Base-by-base conservation (phyloP, 345 rosid species). In the Balakata baccata region DNA sequence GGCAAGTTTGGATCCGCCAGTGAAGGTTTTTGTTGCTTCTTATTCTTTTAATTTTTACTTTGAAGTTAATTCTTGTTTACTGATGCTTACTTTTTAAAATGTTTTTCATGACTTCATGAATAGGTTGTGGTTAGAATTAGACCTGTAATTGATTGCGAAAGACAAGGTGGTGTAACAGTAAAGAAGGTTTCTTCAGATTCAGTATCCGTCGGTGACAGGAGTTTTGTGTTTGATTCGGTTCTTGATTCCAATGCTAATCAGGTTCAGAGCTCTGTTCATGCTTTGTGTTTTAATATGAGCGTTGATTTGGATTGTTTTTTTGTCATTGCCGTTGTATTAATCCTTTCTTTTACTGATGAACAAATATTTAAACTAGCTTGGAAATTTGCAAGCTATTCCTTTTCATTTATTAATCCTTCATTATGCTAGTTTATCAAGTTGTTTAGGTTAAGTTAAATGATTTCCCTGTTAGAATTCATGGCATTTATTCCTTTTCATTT, bases 71-170 rank as follows among this genome's bases (percentile, higher is more conserved):
- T 69, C 7, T 11, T 10, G n/a, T 80, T 76, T 12, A 1, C 18
- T 54, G 54, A 56, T 52, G 52, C 10, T 45, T 14, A 5, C 5
- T 14, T 5, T 50, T 29, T 29, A 29, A 29, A 29, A 29, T 29
- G n/a, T 29, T 29, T 29, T 29, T 29, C 1, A 29, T 29, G 34
- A 29, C 34, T 29, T 29, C 34, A 29, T 43, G 49, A 45, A 43
- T 34, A 94, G 97, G 98, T 91, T 78, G 90, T 84, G 64, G 94
- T 90, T 84, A 87, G 99, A 83, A 81, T 95, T 69, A 91, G 86
- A 74, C 93, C 92, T 9, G 78, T 67, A 8, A 86, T 68, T 70
- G 84, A 75, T 34, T 78, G 65, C 38, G 85, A 78, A 75, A 79
- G 75, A 51, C 87, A 72, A 54, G 89, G 79, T 59, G 82, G 84